Conservation (phyloP, 495 filamentous ascomycete species). For the Neurospora sp. region DNA sequence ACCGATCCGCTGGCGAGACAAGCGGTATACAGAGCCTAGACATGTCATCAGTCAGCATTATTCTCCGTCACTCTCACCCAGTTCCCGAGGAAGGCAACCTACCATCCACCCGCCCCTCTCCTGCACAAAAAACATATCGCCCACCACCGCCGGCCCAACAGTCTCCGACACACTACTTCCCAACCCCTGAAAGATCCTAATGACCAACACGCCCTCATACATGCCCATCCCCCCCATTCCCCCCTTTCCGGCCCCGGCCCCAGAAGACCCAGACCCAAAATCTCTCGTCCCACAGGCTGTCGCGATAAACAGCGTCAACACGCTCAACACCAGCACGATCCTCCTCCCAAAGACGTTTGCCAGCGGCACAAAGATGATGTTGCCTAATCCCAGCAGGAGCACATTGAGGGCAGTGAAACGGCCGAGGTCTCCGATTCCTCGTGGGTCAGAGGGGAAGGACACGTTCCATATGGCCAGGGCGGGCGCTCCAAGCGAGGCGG, state of each 20-base stretch:
- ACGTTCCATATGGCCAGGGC: constrained; percentile 20
- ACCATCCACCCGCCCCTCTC: constrained; percentile 42
- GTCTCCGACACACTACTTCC: constrained; percentile 46
- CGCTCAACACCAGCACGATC: constrained; percentile 40
- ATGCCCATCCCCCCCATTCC: background rate
- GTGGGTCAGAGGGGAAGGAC: constrained; percentile 10
- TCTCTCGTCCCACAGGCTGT: constrained; percentile 35
- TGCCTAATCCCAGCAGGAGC: constrained; percentile 16
- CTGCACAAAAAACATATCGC: constrained; percentile 43
- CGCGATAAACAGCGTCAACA: constrained; percentile 32
- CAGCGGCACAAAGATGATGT: constrained; percentile 45
- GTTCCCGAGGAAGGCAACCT: background rate
- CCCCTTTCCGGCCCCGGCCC: background rate
- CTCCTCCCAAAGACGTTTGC: constrained; percentile 47
- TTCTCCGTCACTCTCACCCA: background rate
- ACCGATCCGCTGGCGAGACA: constrained; percentile 42
- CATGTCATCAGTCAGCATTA: background rate
- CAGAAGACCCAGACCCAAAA: background rate
- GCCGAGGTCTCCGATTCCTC: constrained; percentile 10
- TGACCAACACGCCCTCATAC: constrained; percentile 26
- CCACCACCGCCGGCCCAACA: constrained; percentile 44
- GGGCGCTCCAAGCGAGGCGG: constrained; percentile 16
- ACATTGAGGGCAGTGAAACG: constrained; percentile 21
- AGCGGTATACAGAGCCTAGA: constrained; percentile 40
- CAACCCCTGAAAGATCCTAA: constrained; percentile 40